These are phyloP conservation scores for Exobasidium cylindrosporum DNA, from an alignment of 1,284 basidiomycete species.

Conservation along the genomic window DNA sequence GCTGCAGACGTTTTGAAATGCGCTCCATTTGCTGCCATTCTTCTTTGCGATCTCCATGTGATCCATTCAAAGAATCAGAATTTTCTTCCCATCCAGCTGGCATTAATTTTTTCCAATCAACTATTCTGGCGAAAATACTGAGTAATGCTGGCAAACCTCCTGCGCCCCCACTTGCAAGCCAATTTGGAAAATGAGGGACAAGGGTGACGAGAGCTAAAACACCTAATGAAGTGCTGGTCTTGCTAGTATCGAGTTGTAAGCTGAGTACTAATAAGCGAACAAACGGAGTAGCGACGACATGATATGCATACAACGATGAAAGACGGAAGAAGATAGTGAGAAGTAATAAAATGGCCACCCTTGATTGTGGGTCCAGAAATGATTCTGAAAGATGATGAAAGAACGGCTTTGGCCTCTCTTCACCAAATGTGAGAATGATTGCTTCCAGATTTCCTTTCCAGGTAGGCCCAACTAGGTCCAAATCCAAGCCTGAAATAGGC, in stretches of 20 bases:
- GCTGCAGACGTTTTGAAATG: slow-evolving; percentile 36
- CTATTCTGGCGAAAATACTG: slow-evolving; percentile 44
- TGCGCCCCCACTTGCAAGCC: slow-evolving; percentile 44
- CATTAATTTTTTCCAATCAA: slow-evolving; percentile 42
- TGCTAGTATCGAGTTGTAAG: slow-evolving; percentile 43
- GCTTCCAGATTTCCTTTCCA: slow-evolving; percentile 45
- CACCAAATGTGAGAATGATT: slow-evolving; percentile 39
- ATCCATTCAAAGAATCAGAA: slow-evolving; percentile 16
- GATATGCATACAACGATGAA: slow-evolving; percentile 45
- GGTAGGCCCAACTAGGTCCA: slow-evolving; percentile 19
- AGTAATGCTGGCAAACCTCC: slow-evolving; percentile 43
- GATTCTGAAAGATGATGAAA: slow-evolving; percentile 46
- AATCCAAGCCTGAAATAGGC: slow-evolving; percentile 1
- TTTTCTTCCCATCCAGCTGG: slow-evolving; percentile 34
- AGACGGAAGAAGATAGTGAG: slow-evolving; percentile 46
- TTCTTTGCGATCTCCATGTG: slow-evolving; percentile 27
- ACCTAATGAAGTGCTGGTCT: slow-evolving; percentile 40
- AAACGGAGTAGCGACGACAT: slow-evolving; percentile 46
- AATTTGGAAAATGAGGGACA: slow-evolving; percentile 50
- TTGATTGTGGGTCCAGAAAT: slow-evolving; percentile 28
- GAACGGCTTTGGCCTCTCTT: slow-evolving; percentile 42
- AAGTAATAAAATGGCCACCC: slow-evolving; percentile 42
- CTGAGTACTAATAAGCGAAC: slow-evolving; percentile 34
- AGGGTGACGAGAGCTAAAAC: slow-evolving; percentile 47
- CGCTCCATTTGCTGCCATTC: slow-evolving; percentile 39